Evolutionary conservation across 179 eudicot genomes (phyloP).

Genomic region (Pouteria campechiana): DNA sequence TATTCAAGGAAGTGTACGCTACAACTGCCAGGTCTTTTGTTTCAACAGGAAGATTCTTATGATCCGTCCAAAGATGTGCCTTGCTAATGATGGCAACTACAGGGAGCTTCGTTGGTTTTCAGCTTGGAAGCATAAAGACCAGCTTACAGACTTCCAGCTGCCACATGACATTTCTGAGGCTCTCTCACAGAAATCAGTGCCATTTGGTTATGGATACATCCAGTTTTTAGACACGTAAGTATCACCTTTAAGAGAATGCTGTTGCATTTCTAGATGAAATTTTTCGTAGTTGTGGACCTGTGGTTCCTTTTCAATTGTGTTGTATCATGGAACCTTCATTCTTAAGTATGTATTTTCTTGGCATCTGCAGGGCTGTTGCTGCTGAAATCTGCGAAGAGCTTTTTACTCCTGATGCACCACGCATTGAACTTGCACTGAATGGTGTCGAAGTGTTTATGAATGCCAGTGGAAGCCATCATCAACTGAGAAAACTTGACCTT

Average conservation of each 20-base stretch:
- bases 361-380: constrained; percentile 87
- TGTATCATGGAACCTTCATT: background rate
- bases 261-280: background rate
- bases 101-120: constrained; percentile 96
- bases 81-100: constrained; percentile 93
- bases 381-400: constrained; percentile 98
- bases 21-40: constrained; percentile 89
- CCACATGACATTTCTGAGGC: constrained; percentile 59
- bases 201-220: constrained; percentile 87
- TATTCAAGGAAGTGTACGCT: constrained; percentile 68
- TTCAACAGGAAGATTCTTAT: constrained; percentile 73
- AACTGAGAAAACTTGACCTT: constrained; percentile 79
- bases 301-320: background rate
- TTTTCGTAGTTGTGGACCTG: background rate
- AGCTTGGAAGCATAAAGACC: constrained; percentile 76
- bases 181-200: constrained; percentile 51
- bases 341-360: constrained; percentile 9
- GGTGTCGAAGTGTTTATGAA: constrained; percentile 97
- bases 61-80: constrained; percentile 95
- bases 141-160: constrained; percentile 63
- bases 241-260: background rate
- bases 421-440: constrained; percentile 85
- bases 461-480: constrained; percentile 99
- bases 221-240: constrained; percentile 84
- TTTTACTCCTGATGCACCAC: constrained; percentile 70